These are phyloP conservation scores for Tilletia walkeri DNA, from an alignment of 1,284 basidiomycete species.

Conservation along the genomic window DNA sequence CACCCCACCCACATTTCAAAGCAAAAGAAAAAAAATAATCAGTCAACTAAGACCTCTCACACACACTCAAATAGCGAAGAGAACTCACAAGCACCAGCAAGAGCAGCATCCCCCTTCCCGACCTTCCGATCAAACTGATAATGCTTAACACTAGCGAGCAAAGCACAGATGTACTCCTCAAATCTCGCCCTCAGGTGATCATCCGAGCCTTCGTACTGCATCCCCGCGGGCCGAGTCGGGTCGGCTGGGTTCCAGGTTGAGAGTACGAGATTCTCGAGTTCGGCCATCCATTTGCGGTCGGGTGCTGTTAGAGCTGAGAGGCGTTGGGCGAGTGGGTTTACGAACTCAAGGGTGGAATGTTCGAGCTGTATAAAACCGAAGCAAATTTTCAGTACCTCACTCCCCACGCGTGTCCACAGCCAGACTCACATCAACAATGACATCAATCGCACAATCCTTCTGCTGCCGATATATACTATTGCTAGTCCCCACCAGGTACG, in stretches of 20 bases:
- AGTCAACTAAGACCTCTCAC: neutral
- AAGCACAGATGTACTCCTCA: slow-evolving; percentile 48
- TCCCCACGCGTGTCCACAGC: neutral
- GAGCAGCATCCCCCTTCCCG: slow-evolving; percentile 16
- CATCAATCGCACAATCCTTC: slow-evolving; percentile 74
- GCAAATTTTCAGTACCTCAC: neutral
- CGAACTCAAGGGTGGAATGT: slow-evolving; percentile 41
- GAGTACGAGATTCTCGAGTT: slow-evolving; percentile 53
- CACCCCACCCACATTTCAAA: neutral
- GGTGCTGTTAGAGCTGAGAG: slow-evolving; percentile 79
- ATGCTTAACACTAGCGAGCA: slow-evolving; percentile 49
- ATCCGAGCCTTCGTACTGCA: slow-evolving; percentile 53
- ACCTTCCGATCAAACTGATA: slow-evolving; percentile 29
- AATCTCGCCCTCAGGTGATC: slow-evolving; percentile 48
- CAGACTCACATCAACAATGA: slow-evolving; percentile 70
- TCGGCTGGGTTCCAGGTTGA: slow-evolving; percentile 52
- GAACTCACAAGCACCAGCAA: slow-evolving; percentile 15
- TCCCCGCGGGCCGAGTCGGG: slow-evolving; percentile 46
- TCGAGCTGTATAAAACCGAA: slow-evolving; percentile 29
- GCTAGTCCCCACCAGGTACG: slow-evolving; percentile 82
- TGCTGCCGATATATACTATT: slow-evolving; percentile 95
- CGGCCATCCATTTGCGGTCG: slow-evolving; percentile 94
- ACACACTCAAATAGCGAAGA: neutral
- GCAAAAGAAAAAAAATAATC: slow-evolving; percentile 1
- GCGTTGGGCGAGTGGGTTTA: slow-evolving; percentile 71